A percentile compares a stretch with the other conserved stretches of the same genome.
Evolutionary conservation across 805 yeast genomes (phyloP).

Genomic region (Yarrowia sp.): DNA sequence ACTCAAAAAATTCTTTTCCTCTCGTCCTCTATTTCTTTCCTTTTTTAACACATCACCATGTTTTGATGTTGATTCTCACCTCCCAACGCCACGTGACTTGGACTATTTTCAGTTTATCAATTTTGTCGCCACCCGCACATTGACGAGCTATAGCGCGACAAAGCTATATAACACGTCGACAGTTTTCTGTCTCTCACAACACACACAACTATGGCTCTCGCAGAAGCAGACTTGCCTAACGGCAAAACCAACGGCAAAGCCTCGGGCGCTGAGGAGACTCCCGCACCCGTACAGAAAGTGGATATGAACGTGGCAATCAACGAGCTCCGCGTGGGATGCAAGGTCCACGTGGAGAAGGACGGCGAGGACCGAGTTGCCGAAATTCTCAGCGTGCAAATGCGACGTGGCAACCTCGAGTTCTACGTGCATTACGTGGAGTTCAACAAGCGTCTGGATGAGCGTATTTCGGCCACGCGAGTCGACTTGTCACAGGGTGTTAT

Average conservation of each 20-base stretch:
- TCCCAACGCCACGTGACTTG: slow-evolving; percentile 15
- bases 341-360: slow-evolving; percentile 77
- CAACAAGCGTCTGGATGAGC: slow-evolving; percentile 95
- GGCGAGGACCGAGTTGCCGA: slow-evolving; percentile 80
- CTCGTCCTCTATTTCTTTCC: too few relatives aligned
- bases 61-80: too few relatives aligned
- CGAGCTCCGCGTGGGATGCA: slow-evolving; percentile 55
- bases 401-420: slow-evolving; percentile 73
- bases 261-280: slow-evolving; percentile 6
- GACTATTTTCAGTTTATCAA: neutral
- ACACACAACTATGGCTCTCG: slow-evolving; percentile 9
- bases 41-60: too few relatives aligned
- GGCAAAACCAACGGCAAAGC: slow-evolving; percentile 22
- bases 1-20: too few relatives aligned
- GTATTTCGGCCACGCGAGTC: slow-evolving; percentile 74
- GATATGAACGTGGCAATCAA: slow-evolving; percentile 42
- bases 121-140: neutral
- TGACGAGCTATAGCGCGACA: neutral
- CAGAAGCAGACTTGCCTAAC: slow-evolving; percentile 16
- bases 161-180: neutral
- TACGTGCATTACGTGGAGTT: slow-evolving; percentile 94
- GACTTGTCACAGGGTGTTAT: slow-evolving; percentile 67
- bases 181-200: neutral
- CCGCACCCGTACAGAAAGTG: slow-evolving; percentile 15
- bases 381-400: slow-evolving; percentile 67